phyloP scores from a whole-genome alignment of 441 rosid species.

The Gossypium schwendimanii region DNA sequence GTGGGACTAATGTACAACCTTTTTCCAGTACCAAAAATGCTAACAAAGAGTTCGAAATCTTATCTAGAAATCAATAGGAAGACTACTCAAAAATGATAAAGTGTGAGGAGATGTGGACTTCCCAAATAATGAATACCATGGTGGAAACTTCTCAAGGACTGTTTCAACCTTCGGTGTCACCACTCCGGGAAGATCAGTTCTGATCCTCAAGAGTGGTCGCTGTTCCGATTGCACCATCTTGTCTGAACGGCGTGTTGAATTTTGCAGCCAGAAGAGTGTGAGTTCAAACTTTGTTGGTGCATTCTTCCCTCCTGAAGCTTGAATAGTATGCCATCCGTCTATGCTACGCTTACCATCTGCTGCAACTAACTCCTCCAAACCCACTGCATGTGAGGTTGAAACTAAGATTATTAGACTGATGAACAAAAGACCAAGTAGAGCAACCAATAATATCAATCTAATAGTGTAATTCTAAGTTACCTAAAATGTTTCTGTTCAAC shows the following conservation, averaged over 20 bases:
- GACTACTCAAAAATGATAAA: slow-evolving; percentile 56
- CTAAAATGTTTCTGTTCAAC: background rate
- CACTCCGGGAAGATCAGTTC: slow-evolving; percentile 59
- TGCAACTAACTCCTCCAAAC: slow-evolving; percentile 47
- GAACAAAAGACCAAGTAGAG: background rate
- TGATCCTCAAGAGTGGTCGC: slow-evolving; percentile 58
- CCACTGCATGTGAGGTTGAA: slow-evolving; percentile 26
- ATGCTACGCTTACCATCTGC: slow-evolving; percentile 34
- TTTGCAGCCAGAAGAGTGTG: slow-evolving; percentile 41
- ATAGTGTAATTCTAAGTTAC: too few relatives aligned
- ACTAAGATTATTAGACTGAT: background rate
- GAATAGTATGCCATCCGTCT: slow-evolving; percentile 83
- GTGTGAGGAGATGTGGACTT: slow-evolving; percentile 76
- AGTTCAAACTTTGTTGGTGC: slow-evolving; percentile 55
- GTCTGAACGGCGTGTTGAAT: slow-evolving; percentile 15
- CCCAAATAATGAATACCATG: slow-evolving; percentile 77
- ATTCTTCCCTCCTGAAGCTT: slow-evolving; percentile 77
- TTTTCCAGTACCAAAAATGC: background rate
- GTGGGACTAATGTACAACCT: background rate
- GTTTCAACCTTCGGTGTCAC: slow-evolving; percentile 54
- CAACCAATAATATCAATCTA: background rate
- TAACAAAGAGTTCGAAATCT: background rate
- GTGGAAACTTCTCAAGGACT: slow-evolving; percentile 54
- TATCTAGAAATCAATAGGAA: slow-evolving; percentile 45
- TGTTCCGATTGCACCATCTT: slow-evolving; percentile 13